These are phyloP conservation scores for Clonostachys chloroleuca DNA, from an alignment of 2,329 filamentous ascomycete species.

Conservation along the genomic window DNA sequence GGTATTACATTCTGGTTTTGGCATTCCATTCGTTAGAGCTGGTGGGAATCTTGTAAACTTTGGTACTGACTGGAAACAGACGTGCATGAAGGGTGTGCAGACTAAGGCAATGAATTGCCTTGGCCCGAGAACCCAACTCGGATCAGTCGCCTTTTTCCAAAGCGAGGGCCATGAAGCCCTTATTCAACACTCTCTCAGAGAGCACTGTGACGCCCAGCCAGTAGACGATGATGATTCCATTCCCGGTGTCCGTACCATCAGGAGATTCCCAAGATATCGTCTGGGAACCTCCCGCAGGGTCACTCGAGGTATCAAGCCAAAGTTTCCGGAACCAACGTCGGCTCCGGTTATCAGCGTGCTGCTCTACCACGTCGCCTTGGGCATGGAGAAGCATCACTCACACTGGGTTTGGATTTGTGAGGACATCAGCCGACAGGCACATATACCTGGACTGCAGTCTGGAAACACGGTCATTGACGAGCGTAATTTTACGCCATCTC, in stretches of 20 bases:
- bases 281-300: too few species aligned
- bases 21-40: neutral
- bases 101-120: constrained; percentile 22
- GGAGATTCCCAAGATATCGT: too few species aligned
- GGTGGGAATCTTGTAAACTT: neutral
- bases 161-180: constrained; percentile 38
- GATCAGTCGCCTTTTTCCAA: constrained; percentile 45
- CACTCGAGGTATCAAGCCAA: too few species aligned
- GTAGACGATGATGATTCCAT: too few species aligned
- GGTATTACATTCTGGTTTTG: too few species aligned
- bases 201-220: too few species aligned
- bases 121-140: constrained; percentile 49
- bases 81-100: neutral
- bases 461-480: constrained; percentile 33
- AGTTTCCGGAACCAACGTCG: too few species aligned
- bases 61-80: constrained; percentile 8
- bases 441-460: constrained; percentile 18
- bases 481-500: constrained; percentile 19
- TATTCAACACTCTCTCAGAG: constrained; percentile 41
- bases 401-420: constrained; percentile 28
- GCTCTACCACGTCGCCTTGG: too few species aligned
- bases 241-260: too few species aligned
- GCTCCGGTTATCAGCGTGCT: too few species aligned
- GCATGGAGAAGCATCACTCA: constrained; percentile 20
- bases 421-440: constrained; percentile 29